phyloP scores from a whole-genome alignment of 495 filamentous ascomycete genomes.

The Penicillium lividum region DNA sequence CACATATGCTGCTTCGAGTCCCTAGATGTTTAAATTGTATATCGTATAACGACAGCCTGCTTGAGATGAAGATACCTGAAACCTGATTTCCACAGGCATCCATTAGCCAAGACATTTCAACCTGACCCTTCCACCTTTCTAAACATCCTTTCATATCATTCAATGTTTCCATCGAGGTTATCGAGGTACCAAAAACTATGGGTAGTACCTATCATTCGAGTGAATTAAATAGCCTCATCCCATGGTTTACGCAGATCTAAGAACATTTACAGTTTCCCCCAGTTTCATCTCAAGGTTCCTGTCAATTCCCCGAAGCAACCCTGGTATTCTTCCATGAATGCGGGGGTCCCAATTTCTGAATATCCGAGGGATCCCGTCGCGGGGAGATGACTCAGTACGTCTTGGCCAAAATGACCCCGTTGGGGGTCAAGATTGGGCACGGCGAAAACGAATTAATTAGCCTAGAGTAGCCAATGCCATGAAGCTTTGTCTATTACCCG shows the following conservation, averaged over 20 bases:
- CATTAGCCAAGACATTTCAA: too few relatives aligned
- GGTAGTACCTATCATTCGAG: too few relatives aligned
- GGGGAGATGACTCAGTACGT: constrained; percentile 15
- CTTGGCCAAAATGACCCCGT: constrained; percentile 18
- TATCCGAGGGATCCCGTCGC: constrained; percentile 27
- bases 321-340: constrained; percentile 11
- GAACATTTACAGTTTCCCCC: neutral
- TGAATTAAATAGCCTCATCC: too few relatives aligned
- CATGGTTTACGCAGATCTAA: neutral
- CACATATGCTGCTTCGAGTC: too few relatives aligned
- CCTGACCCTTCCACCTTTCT: too few relatives aligned
- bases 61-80: too few relatives aligned
- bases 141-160: too few relatives aligned
- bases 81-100: too few relatives aligned
- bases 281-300: neutral
- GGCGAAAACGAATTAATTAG: neutral
- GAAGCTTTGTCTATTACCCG: neutral
- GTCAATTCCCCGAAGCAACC: neutral
- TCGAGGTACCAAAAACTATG: too few relatives aligned
- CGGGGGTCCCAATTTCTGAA: constrained; percentile 17
- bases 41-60: too few relatives aligned
- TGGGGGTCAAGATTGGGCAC: constrained; percentile 8
- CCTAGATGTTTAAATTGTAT: too few relatives aligned
- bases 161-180: too few relatives aligned
- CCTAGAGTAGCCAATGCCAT: neutral